Evolutionary conservation across 768 basidiomycete species (phyloP).

Genomic region (Suillus decipiens): DNA sequence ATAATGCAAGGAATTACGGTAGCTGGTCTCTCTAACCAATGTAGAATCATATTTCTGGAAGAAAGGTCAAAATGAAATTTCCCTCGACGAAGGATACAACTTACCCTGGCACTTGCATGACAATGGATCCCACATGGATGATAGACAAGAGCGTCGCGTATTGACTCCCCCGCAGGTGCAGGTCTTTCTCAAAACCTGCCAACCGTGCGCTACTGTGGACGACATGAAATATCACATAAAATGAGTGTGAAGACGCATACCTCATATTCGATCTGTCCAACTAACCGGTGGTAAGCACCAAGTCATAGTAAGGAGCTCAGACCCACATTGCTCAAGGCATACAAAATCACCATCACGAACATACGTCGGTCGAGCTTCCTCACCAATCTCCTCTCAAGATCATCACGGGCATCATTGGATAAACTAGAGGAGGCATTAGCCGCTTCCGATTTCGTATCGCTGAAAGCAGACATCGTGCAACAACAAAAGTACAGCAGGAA

Average conservation of each 20-base stretch:
- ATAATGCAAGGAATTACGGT: conserved; percentile 61
- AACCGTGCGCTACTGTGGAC: conserved; percentile 47
- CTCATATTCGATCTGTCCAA: conserved; percentile 8
- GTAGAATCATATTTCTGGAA: conserved; percentile 63
- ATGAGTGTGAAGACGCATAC: not conserved
- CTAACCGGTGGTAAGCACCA: not conserved
- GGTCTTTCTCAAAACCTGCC: conserved; percentile 63
- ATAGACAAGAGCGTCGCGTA: conserved; percentile 67
- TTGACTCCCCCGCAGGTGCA: conserved; percentile 56
- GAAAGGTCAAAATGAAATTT: not conserved
- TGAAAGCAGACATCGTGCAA: not conserved
- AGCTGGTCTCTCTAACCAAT: conserved; percentile 63
- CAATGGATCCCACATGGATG: conserved; percentile 64
- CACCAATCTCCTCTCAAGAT: conserved; percentile 6
- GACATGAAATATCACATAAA: not conserved
- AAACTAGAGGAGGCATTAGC: not conserved
- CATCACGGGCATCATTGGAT: not conserved
- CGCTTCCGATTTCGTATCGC: not conserved
- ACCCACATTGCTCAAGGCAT: conserved; percentile 10
- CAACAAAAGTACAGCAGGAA: not conserved
- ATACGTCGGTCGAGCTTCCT: conserved; percentile 7
- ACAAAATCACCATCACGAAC: conserved; percentile 1
- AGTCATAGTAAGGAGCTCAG: not conserved
- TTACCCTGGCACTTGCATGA: conserved; percentile 73
- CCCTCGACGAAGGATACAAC: conserved; percentile 26